Base-by-base conservation (phyloP, 2,329 filamentous ascomycete genomes). In the Pseudogymnoascus sp. region DNA sequence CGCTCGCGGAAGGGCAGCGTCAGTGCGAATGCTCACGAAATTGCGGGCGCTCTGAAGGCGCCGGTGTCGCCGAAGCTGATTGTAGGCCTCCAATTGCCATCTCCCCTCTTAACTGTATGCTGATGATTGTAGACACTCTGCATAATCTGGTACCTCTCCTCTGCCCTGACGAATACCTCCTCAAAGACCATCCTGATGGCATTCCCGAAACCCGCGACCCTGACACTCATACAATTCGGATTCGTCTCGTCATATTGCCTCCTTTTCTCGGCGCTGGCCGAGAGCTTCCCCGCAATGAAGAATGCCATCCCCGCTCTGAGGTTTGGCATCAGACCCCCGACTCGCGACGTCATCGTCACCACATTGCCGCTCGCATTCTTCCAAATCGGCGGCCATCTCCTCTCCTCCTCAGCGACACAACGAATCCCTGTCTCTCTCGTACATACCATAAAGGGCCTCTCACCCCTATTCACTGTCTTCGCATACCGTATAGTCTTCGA, bases 361-460 rank as follows among this genome's bases (percentile, higher is more conserved):
- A 96, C 93, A 0, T 80, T 97, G n/a, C 95, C 95, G 16, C 81
- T 99, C 35, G 93, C 95, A 1, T 82, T 89, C 29, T 99, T 99
- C 75, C 93, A 97, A 75, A 90, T 99, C 61, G 89, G 88, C 37
- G 95, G 95, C 4, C 95, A 99, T 76, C 89, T 99, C 42, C 80
- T 97, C 50, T 96, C 91, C 74, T 96, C 93, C 5, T 95, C 92
- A 67, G 93, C 95, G 29, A 99, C 93, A 33, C 89, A 91, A 61
- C 90, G 92, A 74, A 97, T 99, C 62, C 93, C 95, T 0, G 95
- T 99, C 1, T 97, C 95, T 6, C 83, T 99, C 37, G 95, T 99
- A 3, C 95, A 99, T 76, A 99, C 95, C 0, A 97, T 99, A 77
- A 99, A 99, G 78, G 95, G 95, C 6, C 85, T 99, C 26, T 97